Conservation (phyloP, 768 basidiomycete species). For the Fomitopsis serialis region DNA sequence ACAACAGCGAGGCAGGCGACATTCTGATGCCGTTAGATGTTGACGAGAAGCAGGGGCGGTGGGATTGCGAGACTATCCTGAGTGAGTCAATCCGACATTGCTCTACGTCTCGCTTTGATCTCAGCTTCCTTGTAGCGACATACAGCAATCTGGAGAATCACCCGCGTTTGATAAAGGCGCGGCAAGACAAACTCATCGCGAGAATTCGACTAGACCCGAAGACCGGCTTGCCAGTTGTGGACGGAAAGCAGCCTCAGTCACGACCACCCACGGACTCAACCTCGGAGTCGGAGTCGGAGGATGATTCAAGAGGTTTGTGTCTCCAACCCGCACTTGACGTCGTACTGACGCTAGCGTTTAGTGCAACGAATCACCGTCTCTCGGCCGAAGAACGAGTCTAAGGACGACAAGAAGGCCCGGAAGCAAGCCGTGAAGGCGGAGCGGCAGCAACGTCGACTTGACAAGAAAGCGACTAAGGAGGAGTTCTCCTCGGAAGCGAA, state of each 20-base stretch:
- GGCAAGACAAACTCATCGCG: constrained; percentile 45
- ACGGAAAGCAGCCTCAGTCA: constrained; percentile 19
- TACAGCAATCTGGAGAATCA: constrained; percentile 98
- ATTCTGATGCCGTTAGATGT: constrained; percentile 33
- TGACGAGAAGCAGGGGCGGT: constrained; percentile 66
- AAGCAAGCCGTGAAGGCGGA: constrained; percentile 67
- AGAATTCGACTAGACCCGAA: constrained; percentile 71
- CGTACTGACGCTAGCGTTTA: background rate
- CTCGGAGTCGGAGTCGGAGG: constrained; percentile 25
- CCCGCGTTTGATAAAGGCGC: constrained; percentile 77
- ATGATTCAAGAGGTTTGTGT: constrained; percentile 22
- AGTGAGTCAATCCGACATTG: constrained; percentile 41
- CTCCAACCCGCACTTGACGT: background rate
- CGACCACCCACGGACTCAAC: constrained; percentile 1
- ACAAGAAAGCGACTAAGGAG: constrained; percentile 65
- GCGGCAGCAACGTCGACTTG: constrained; percentile 54
- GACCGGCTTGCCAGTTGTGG: constrained; percentile 67
- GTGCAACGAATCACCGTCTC: constrained; percentile 46
- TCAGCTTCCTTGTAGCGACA: constrained; percentile 52
- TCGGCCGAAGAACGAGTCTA: constrained; percentile 71
- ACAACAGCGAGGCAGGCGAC: constrained; percentile 41
- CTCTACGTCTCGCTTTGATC: background rate
- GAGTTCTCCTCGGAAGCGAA: constrained; percentile 59
- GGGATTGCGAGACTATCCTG: constrained; percentile 97
- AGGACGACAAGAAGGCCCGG: constrained; percentile 66